A percentile compares a stretch with the other conserved stretches of the same genome.
phyloP scores from a whole-genome alignment of 2,329 filamentous ascomycete genomes.

The Aspergillus neoniger region DNA sequence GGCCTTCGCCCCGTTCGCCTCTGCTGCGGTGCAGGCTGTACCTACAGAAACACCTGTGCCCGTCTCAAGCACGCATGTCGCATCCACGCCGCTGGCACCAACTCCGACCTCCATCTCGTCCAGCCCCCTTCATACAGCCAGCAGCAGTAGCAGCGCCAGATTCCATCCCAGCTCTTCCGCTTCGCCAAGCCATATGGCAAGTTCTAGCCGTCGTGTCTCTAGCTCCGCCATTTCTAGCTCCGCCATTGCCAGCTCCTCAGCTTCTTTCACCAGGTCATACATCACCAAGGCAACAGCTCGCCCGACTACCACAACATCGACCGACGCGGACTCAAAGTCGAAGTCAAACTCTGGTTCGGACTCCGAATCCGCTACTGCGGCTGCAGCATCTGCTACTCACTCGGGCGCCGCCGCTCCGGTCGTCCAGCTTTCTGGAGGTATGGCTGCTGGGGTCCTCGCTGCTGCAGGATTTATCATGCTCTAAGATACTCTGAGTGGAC shows the following conservation, averaged over 20 bases:
- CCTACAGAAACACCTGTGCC: slow-evolving; percentile 15
- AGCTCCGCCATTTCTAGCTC: slow-evolving; percentile 11
- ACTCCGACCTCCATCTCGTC: slow-evolving; percentile 18
- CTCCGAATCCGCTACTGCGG: background rate
- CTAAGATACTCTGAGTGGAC: slow-evolving; percentile 22
- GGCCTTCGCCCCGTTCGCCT: slow-evolving; percentile 31
- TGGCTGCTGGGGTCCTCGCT: slow-evolving; percentile 35
- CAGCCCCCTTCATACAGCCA: slow-evolving; percentile 13
- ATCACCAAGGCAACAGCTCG: slow-evolving; percentile 22
- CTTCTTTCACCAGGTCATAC: slow-evolving; percentile 20
- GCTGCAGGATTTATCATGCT: slow-evolving; percentile 37
- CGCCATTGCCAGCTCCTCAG: slow-evolving; percentile 2
- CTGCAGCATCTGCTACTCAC: slow-evolving; percentile 19
- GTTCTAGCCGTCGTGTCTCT: slow-evolving; percentile 12
- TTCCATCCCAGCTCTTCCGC: slow-evolving; percentile 12
- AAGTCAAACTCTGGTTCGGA: background rate
- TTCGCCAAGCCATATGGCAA: slow-evolving; percentile 5
- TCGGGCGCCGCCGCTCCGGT: slow-evolving; percentile 25
- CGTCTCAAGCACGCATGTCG: slow-evolving; percentile 24
- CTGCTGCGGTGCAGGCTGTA: slow-evolving; percentile 28
- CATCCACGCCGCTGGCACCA: slow-evolving; percentile 15
- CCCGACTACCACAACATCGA: slow-evolving; percentile 10
- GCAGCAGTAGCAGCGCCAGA: slow-evolving; percentile 15
- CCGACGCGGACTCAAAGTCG: background rate
- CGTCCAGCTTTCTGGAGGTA: slow-evolving; percentile 26